phyloP scores from a whole-genome alignment of 163 green algal genomes.

The Chloroidium sp. region DNA sequence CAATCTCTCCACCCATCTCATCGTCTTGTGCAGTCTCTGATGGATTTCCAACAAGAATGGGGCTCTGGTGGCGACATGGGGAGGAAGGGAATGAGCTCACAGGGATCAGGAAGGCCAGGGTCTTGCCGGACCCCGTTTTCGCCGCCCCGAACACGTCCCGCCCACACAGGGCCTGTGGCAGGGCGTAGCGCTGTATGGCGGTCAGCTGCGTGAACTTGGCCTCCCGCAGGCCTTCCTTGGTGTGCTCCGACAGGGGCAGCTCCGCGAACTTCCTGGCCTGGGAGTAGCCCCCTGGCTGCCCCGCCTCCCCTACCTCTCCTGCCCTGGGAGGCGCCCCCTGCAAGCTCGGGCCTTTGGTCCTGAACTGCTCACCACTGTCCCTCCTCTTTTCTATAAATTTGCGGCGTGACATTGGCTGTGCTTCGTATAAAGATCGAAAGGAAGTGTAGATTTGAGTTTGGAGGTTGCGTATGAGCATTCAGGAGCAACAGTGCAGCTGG shows the following conservation, averaged over 20 bases:
- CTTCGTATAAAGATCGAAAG: too few species aligned
- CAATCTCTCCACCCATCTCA: too few species aligned
- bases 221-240: conserved; percentile 53
- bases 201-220: conserved; percentile 75
- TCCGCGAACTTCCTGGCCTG: conserved; percentile 50
- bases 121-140: conserved; percentile 98
- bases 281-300: neutral
- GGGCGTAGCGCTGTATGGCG: conserved; percentile 84
- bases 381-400: too few species aligned
- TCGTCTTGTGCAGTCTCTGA: too few species aligned
- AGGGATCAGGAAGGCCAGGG: conserved; percentile 90
- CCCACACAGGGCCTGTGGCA: conserved; percentile 88
- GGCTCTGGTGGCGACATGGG: too few species aligned
- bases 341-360: neutral
- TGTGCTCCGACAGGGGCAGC: conserved; percentile 64
- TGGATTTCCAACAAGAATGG: too few species aligned
- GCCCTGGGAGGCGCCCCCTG: neutral
- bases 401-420: too few species aligned
- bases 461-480: too few species aligned
- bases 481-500: too few species aligned
- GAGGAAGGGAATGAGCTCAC: conserved; percentile 23
- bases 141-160: conserved; percentile 92
- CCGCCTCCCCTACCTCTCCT: too few species aligned
- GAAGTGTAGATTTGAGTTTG: too few species aligned
- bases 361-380: too few species aligned